Evolutionary conservation across 257 asterid genomes (phyloP), one percentile per base, ranked within the genome.

Genomic region (Nicotiana paniculata): DNA sequence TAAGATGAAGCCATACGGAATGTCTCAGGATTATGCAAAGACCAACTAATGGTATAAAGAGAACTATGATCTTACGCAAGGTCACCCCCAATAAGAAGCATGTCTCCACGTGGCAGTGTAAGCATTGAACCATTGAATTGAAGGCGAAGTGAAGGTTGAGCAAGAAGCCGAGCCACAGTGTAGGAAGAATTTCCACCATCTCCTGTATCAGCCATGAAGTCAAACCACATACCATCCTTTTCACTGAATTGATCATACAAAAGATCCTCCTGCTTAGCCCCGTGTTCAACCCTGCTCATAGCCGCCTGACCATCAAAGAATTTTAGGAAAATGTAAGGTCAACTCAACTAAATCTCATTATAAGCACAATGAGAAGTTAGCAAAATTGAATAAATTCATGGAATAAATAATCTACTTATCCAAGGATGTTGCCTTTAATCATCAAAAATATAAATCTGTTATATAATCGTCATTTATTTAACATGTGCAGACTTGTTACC

Each of bases 191-290:
- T 96, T 66, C 99, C 99, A 82, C 99, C 98, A 82, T 96, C 99
- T 33, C 99, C 99, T 16, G 99, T 96, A 87, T 96, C 99, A 68
- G 98, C 98, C 99, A 96, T 96, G 87, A 96, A 96, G 89, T 96
- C 99, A 86, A 96, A 96, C 99, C 99, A 96, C 70, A 96, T 77
- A 85, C 95, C 99, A 54, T 96, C 98, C 83, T 87, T 86, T 81
- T 89, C 98, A 77, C 91, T 89, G 79, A 89, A 93, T 83, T 96
- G 99, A 84, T 94, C 97, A 53, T 96, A 96, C 85, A 96, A 85
- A 79, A 96, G 95, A 91, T 92, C 98, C 33, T 84, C 97, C 85
- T 90, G 91, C 88, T 92, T 89, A 68, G 93, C 89, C 86, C 90
- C 94, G 86, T 93, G 98, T 90, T 96, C 93, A 72, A 86, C 94